Conservation (phyloP, 192 early-diverging fungal genomes). For the Cetraspora pellucida region DNA sequence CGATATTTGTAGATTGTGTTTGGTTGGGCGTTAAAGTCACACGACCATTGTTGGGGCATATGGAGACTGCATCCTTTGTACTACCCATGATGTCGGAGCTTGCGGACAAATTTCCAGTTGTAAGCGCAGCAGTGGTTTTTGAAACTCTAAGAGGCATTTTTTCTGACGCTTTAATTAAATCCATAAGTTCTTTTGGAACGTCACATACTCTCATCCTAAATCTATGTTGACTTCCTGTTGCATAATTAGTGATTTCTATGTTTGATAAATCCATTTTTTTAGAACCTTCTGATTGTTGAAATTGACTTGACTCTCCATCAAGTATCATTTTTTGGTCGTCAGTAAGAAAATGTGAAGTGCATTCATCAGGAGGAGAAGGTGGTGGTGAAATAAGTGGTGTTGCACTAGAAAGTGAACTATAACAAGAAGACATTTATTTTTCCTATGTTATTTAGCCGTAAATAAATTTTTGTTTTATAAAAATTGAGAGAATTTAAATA, state of each 20-base stretch:
- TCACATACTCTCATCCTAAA: constrained; percentile 6
- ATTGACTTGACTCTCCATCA: not conserved
- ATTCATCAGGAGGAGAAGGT: not conserved
- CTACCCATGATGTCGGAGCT: constrained; percentile 5
- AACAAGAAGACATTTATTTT: not conserved
- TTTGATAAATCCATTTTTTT: not conserved
- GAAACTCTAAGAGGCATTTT: not conserved
- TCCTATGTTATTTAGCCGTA: too few species aligned
- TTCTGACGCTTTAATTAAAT: not conserved
- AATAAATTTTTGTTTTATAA: constrained; percentile 2
- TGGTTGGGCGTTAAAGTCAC: constrained; percentile 3
- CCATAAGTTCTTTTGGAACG: not conserved
- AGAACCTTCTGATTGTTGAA: not conserved
- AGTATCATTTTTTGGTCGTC: not conserved
- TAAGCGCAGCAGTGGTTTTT: not conserved
- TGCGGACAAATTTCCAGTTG: not conserved
- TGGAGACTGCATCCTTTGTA: not conserved
- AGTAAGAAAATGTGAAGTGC: not conserved
- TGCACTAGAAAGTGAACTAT: not conserved
- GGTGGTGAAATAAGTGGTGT: constrained; percentile 7
- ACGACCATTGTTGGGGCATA: constrained; percentile 2
- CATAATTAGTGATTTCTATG: not conserved
- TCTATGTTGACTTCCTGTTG: not conserved
- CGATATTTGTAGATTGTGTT: not conserved
- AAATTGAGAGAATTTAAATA: too few species aligned